phyloP scores from a whole-genome alignment of 805 yeast genomes.

The Starmerella stigmatis region DNA sequence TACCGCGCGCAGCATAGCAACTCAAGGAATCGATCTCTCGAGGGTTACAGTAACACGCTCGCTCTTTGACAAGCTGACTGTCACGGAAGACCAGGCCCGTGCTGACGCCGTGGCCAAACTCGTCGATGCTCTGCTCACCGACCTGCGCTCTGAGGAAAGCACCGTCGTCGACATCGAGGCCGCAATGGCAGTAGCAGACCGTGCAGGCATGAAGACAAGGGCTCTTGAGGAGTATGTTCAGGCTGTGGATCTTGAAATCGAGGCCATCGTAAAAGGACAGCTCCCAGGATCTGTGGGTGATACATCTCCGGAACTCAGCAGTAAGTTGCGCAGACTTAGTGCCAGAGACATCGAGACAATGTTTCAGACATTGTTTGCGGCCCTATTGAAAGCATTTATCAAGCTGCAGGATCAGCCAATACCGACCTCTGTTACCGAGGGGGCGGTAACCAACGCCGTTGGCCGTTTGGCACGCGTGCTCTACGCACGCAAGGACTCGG shows the following conservation, averaged over 20 bases:
- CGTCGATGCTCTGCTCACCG: neutral
- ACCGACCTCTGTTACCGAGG: slow-evolving; percentile 20
- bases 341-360: slow-evolving; percentile 67
- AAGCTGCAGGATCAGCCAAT: neutral
- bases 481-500: slow-evolving; percentile 64
- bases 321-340: slow-evolving; percentile 50
- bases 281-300: slow-evolving; percentile 3
- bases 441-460: slow-evolving; percentile 59
- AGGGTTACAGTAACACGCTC: slow-evolving; percentile 42
- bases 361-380: slow-evolving; percentile 33
- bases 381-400: neutral
- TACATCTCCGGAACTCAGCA: slow-evolving; percentile 28
- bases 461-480: slow-evolving; percentile 66
- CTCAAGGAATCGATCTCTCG: slow-evolving; percentile 3
- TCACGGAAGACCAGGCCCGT: slow-evolving; percentile 12
- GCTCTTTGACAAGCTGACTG: slow-evolving; percentile 41
- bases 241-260: neutral
- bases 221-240: neutral
- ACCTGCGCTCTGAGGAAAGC: slow-evolving; percentile 40
- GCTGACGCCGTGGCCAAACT: neutral
- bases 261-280: neutral
- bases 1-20: neutral
- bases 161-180: slow-evolving; percentile 4
- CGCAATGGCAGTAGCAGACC: neutral
- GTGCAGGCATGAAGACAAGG: neutral